These are phyloP conservation scores for Entrophospora sp. DNA, from an alignment of 192 early-diverging fungal genomes.

Conservation along the genomic window DNA sequence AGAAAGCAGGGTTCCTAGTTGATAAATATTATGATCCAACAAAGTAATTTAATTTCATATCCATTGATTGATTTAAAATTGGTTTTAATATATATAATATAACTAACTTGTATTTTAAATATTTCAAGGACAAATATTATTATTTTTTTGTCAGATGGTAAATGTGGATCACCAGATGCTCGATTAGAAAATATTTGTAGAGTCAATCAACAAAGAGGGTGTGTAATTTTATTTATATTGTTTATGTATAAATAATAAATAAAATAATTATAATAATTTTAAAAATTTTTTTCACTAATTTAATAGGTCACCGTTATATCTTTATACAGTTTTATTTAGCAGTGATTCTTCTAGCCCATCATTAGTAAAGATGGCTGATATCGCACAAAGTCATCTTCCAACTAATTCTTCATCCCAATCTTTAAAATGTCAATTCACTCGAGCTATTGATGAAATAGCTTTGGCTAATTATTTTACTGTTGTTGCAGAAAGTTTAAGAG, in stretches of 20 bases:
- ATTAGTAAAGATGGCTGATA: slow-evolving; percentile 8
- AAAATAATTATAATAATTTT: background rate
- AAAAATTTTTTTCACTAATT: background rate
- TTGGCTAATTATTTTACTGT: slow-evolving; percentile 3
- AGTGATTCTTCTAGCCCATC: background rate
- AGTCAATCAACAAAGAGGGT: background rate
- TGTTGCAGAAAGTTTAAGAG: slow-evolving; percentile 13
- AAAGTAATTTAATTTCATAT: slow-evolving; percentile 6
- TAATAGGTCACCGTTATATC: slow-evolving; percentile 9
- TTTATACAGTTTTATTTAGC: slow-evolving; percentile 12
- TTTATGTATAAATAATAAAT: background rate
- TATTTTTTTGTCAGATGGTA: slow-evolving; percentile 22
- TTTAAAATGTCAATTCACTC: slow-evolving; percentile 1
- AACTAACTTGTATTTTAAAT: background rate
- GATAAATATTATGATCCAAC: background rate
- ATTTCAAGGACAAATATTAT: slow-evolving; percentile 13
- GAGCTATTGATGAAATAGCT: background rate
- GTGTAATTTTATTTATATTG: background rate
- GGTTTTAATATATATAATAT: background rate
- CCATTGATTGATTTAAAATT: background rate
- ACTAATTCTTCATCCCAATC: background rate
- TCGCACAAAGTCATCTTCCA: slow-evolving; percentile 3
- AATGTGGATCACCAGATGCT: background rate
- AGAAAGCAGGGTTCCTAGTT: background rate
- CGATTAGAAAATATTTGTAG: background rate